Evolutionary conservation across 2,329 filamentous ascomycete species (phyloP).

Genomic region (Aspergillus aculeatinus): DNA sequence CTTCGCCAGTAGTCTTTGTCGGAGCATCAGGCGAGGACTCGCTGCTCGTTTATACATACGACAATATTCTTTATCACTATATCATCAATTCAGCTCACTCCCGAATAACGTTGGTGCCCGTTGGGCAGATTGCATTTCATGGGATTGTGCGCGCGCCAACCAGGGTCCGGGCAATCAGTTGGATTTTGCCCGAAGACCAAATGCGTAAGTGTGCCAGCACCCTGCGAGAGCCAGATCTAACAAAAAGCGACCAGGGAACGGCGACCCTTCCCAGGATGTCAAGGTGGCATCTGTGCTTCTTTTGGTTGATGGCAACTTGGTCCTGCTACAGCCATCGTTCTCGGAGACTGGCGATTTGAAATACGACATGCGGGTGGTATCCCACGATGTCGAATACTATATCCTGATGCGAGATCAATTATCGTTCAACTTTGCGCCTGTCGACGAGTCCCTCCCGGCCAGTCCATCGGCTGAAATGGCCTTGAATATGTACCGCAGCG

Average conservation of each 20-base stretch:
- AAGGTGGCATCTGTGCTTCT: conserved; percentile 90
- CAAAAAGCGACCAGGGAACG: conserved; percentile 56
- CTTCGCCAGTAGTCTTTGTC: conserved; percentile 84
- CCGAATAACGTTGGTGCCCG: conserved; percentile 78
- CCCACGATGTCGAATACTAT: conserved; percentile 95
- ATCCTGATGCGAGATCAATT: conserved; percentile 85
- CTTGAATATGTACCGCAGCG: conserved; percentile 46
- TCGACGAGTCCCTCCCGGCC: conserved; percentile 50
- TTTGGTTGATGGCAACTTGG: conserved; percentile 94
- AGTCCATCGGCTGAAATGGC: conserved; percentile 50
- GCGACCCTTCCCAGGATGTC: conserved; percentile 94
- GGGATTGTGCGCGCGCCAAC: conserved; percentile 93
- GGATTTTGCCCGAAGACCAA: conserved; percentile 91
- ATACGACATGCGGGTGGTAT: conserved; percentile 97
- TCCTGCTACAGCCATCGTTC: conserved; percentile 81
- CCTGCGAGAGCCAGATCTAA: conserved; percentile 14
- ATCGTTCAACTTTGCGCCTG: conserved; percentile 47
- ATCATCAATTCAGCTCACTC: conserved; percentile 72
- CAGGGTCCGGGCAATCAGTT: conserved; percentile 87
- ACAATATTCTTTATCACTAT: conserved; percentile 93
- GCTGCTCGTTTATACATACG: conserved; percentile 92
- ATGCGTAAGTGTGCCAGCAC: conserved; percentile 55
- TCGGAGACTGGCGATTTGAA: conserved; percentile 82
- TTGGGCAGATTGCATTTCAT: conserved; percentile 97
- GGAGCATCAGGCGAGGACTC: conserved; percentile 91